Evolutionary conservation across 2,329 filamentous ascomycete genomes (phyloP), one percentile per base, ranked within the genome.

Genomic region (Fusarium lyarnte): DNA sequence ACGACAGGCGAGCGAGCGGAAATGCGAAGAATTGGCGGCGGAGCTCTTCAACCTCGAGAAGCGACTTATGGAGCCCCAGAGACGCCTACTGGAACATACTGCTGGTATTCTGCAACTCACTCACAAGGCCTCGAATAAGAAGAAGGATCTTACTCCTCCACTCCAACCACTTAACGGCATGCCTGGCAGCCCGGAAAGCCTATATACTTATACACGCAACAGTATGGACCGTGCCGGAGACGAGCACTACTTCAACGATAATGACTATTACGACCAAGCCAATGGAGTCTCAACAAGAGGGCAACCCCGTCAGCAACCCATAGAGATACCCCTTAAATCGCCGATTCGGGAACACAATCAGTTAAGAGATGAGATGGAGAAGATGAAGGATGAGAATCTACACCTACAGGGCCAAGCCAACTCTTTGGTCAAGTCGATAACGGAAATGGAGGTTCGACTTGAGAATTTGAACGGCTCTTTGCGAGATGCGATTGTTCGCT

Each of bases 41-140:
- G 94, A 97, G 77, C 84, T 98, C 41, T 94, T 93, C 84, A 88
- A 88, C 66, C 84, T 97, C 62, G 94, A 98, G 81, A 93, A 93
- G 80, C 86, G 92, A 73, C 85, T 92, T 66, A 91, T 94, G 83
- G 88, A 92, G 65, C 88, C 93, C 13, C 93, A 97, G 77, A 89
- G 89, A 76, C 89, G 90, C 69, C 84, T 99, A 47, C 84, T 98
- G 55, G 91, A 95, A 80, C 96, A 99, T 80, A 98, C 95, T 1
- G 95, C 96, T 19, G 95, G 94, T 47, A 93, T 99, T 42, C 84
- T 99, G 59, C 94, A 97, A 79, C 88, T 97, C 81, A 97, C 95
- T 13, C 95, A 98, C 82, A 92, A 92, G 76, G 90, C 89, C 1
- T 86, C 92, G 21, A 69, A 68, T n/a, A 92, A 89, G 77, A 89